Evolutionary conservation across 257 asterid species (phyloP).

Genomic region (Primulina tabacum): DNA sequence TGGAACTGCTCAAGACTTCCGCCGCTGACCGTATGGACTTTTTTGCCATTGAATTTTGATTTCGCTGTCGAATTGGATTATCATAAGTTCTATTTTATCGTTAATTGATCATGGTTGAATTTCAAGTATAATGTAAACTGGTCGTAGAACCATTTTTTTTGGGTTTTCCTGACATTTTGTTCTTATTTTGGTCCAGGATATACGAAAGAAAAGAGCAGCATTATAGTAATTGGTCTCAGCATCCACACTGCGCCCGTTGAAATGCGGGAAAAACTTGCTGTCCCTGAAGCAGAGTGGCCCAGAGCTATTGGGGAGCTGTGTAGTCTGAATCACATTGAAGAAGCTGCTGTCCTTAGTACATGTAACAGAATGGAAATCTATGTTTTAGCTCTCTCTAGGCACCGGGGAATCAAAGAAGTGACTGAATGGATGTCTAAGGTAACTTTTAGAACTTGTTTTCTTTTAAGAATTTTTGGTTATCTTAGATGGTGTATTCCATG

Average conservation of each 20-base stretch:
- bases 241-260: constrained; percentile 86
- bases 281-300: constrained; percentile 97
- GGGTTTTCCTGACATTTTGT: background rate
- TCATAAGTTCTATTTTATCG: background rate
- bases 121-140: background rate
- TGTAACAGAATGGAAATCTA: constrained; percentile 95
- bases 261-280: constrained; percentile 88
- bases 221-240: constrained; percentile 83
- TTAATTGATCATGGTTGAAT: background rate
- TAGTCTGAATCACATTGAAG: constrained; percentile 84
- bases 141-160: background rate
- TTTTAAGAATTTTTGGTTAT: background rate
- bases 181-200: constrained; percentile 49
- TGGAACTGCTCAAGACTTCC: constrained; percentile 75
- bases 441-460: background rate
- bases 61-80: background rate
- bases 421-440: constrained; percentile 99
- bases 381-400: constrained; percentile 88
- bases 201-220: constrained; percentile 86
- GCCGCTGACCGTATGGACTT: constrained; percentile 68
- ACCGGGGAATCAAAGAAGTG: constrained; percentile 93
- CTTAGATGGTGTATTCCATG: background rate
- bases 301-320: constrained; percentile 83
- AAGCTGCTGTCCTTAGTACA: constrained; percentile 96
- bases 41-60: background rate